phyloP scores from a whole-genome alignment of 495 filamentous ascomycete genomes.

The Hyaloscypha hepaticicola region DNA sequence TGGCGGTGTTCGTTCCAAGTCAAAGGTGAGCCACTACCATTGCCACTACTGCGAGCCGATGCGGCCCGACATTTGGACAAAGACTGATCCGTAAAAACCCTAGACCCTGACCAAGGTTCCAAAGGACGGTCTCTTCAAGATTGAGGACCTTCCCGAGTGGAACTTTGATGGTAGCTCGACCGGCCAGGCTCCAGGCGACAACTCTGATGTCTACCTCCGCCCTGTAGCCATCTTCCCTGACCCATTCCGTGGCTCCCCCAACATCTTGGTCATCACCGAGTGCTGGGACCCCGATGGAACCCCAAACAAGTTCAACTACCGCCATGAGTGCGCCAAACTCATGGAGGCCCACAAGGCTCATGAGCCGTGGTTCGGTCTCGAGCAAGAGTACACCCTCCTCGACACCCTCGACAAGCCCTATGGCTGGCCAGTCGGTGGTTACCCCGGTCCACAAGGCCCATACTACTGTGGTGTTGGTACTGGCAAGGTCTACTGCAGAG shows the following conservation, averaged over 20 bases:
- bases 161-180: slow-evolving; percentile 99
- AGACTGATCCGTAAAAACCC: slow-evolving; percentile 6
- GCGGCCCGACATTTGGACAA: neutral
- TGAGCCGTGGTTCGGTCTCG: slow-evolving; percentile 95
- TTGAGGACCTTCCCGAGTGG: slow-evolving; percentile 94
- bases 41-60: slow-evolving; percentile 33
- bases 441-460: slow-evolving; percentile 93
- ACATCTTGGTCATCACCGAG: slow-evolving; percentile 92
- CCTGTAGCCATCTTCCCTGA: slow-evolving; percentile 89
- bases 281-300: slow-evolving; percentile 95
- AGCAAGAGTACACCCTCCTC: slow-evolving; percentile 96
- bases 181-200: slow-evolving; percentile 89
- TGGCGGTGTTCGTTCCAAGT: slow-evolving; percentile 81
- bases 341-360: slow-evolving; percentile 85
- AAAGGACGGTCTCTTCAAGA: slow-evolving; percentile 43
- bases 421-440: slow-evolving; percentile 95
- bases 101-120: slow-evolving; percentile 76
- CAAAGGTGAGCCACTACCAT: slow-evolving; percentile 66
- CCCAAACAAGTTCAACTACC: slow-evolving; percentile 98
- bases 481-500: slow-evolving; percentile 96
- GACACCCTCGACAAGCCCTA: slow-evolving; percentile 84
- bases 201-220: slow-evolving; percentile 97
- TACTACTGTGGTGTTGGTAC: slow-evolving; percentile 99
- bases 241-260: slow-evolving; percentile 78
- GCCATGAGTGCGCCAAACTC: slow-evolving; percentile 80